Evolutionary conservation across 176 grass and related monocot species (phyloP), one percentile per base, ranked within the genome.

Genomic region (Guadua angustifolia): DNA sequence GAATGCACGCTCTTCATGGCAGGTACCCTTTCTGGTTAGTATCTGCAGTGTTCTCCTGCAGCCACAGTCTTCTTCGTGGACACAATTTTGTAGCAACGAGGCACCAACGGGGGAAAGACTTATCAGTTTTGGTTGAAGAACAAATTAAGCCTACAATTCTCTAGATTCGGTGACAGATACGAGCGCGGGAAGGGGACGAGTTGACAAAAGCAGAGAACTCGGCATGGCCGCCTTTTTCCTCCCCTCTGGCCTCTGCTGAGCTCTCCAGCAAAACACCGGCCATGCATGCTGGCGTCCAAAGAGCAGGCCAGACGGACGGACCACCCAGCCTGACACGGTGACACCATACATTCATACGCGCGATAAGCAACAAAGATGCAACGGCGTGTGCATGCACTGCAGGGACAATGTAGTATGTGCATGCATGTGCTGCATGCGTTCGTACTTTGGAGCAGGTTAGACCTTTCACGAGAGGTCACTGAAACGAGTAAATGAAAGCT

Each of bases 401-500:
- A 19, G 51, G 17, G 51, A 51, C 5, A 4, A 15, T 4, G 46
- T 49, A 49, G 46, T 15, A 49, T 52, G 50, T 6, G 49, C 5
- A 18, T 17, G 5, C 16, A 18, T 53, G 51, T 18, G 18, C 17
- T 53, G 6, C 17, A 7, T 18, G 17, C 17, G 6, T 71, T 13
- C 29, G 61, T 35, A 29, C 61, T 12, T 65, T 14, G 45, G 11
- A 49, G 44, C 10, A 22, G 21, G 42, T 25, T 39, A 5, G 32
- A 18, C 1, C 53, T 25, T 61, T 49, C 78, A 80, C 78, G 45
- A 17, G 62, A 67, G 46, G 46, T 32, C 29, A 6, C 45, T 53
- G 78, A 52, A 16, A 19, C 22, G n/a, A 24, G 46, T 80, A 67
- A 53, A 80, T 67, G 62, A 35, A 66, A 66, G 38, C 38, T 16